Percentiles rank a stretch among this genome's conserved stretches.
Evolutionary conservation across 768 basidiomycete genomes (phyloP).

Genomic region (Dacryopinax spathularia): DNA sequence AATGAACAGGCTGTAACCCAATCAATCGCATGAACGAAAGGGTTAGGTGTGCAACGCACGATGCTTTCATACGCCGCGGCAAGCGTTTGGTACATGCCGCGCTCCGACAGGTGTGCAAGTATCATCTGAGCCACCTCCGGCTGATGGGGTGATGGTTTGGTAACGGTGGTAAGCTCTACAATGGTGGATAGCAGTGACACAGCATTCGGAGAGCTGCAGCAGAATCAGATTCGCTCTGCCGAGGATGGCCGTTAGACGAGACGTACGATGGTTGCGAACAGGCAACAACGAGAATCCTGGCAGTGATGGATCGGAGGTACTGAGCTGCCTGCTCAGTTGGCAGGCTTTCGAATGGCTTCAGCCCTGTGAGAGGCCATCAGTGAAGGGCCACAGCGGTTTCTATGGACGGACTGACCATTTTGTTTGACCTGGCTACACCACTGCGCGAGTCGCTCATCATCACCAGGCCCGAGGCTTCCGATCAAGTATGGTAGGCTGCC

Average conservation of each 20-base stretch:
- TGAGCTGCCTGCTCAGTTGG: not conserved
- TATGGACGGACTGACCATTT: not conserved
- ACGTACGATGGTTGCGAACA: not conserved
- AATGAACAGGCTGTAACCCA: slow-evolving; percentile 35
- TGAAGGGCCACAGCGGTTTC: not conserved
- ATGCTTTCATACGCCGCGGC: not conserved
- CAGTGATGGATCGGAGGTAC: not conserved
- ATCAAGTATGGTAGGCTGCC: not conserved
- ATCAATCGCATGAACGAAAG: not conserved
- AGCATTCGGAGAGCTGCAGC: not conserved
- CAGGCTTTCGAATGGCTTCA: not conserved
- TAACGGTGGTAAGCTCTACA: not conserved
- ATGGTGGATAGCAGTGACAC: not conserved
- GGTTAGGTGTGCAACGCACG: not conserved
- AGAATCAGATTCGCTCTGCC: not conserved
- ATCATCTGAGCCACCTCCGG: not conserved
- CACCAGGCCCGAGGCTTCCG: not conserved
- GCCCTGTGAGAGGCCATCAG: not conserved
- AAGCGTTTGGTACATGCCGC: not conserved
- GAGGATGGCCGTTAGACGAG: not conserved
- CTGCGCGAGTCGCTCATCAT: not conserved
- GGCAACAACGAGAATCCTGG: not conserved
- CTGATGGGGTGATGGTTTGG: not conserved
- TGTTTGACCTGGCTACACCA: not conserved
- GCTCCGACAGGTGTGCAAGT: not conserved